A percentile compares a stretch with the other conserved stretches of the same genome.
These are phyloP conservation scores for Bruguiera hainesii DNA, from an alignment of 441 rosid species.

Conservation along the genomic window DNA sequence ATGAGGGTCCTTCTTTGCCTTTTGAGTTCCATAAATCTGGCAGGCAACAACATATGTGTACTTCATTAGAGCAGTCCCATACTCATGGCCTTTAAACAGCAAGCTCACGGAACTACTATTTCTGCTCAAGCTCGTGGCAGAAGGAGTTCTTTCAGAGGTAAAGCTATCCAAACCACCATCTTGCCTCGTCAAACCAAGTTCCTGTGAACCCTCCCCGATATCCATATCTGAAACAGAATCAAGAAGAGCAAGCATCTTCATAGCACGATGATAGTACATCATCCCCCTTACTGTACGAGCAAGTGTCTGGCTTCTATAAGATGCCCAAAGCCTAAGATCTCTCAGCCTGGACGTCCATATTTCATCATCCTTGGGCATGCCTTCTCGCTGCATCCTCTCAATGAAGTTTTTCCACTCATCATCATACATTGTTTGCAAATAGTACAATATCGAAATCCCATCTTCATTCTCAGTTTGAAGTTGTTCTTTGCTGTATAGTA, in stretches of 20 bases:
- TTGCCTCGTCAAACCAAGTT: constrained; percentile 51
- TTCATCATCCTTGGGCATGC: constrained; percentile 60
- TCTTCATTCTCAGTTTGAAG: constrained; percentile 81
- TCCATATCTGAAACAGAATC: constrained; percentile 88
- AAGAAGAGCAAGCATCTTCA: constrained; percentile 78
- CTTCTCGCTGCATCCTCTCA: constrained; percentile 84
- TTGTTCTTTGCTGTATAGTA: constrained; percentile 77
- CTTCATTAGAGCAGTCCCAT: constrained; percentile 76
- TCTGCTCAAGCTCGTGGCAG: constrained; percentile 49
- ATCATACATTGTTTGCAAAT: constrained; percentile 76
- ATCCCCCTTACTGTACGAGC: constrained; percentile 88
- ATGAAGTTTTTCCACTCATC: constrained; percentile 89
- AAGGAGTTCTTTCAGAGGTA: constrained; percentile 37
- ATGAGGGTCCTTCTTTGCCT: constrained; percentile 59
- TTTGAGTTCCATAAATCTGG: constrained; percentile 79
- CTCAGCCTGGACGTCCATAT: constrained; percentile 61
- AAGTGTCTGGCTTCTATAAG: constrained; percentile 88
- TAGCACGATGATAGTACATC: constrained; percentile 89
- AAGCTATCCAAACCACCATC: constrained; percentile 39
- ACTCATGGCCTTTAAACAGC: constrained; percentile 69
- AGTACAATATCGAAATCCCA: constrained; percentile 81
- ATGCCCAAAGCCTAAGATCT: constrained; percentile 93
- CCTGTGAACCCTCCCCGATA: constrained; percentile 53
- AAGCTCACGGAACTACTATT: constrained; percentile 45
- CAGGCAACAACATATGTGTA: constrained; percentile 85